Evolutionary conservation across 441 rosid species (phyloP), one percentile per base, ranked within the genome.

Genomic region (Macaranga tanarius): DNA sequence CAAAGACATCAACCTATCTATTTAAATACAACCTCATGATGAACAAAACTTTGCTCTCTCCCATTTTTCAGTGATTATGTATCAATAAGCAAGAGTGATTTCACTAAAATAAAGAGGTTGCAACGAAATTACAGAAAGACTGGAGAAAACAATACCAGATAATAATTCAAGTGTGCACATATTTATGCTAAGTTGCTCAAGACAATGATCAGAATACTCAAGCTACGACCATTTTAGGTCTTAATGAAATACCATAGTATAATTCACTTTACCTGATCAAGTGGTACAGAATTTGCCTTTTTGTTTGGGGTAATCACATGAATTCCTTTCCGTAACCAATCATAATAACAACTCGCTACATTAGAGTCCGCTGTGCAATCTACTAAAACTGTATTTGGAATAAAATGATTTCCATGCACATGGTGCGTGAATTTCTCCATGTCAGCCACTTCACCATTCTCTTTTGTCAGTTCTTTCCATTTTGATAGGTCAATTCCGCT

Each of bases 271-370:
- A 91, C 98, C 87, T 83, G 88, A 77, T 92, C 95, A 74, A 94
- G 95, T 19, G 98, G 97, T 59, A 97, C 98, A 44, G 98, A 94
- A 81, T 92, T 94, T 28, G 97, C 96, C 78, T 84, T 94, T 82
- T 94, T 92, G 78, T 94, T 94, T 28, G 97, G 98, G 65, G 98
- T 92, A 72, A 94, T 88, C 66, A 94, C 93, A 68, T 94, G 97
- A 81, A 92, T 90, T 73, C 98, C 98, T 81, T 77, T 86, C 23
- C 85, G 80, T 78, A 93, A 79, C 98, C 98, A 93, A 75, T 86
- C 84, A 79, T 85, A 78, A 81, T 93, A 92, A 86, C 74, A 74
- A 79, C 88, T 82, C 3, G 97, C 96, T 70, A 93, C 79, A 69
- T 17, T 72, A 54, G 98, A 81, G 71, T 93, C 97, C 52, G 98